Percentiles rank a stretch among this genome's conserved stretches.
phyloP scores from a whole-genome alignment of 176 grass and related monocot genomes.

The Oryza glaberrima region DNA sequence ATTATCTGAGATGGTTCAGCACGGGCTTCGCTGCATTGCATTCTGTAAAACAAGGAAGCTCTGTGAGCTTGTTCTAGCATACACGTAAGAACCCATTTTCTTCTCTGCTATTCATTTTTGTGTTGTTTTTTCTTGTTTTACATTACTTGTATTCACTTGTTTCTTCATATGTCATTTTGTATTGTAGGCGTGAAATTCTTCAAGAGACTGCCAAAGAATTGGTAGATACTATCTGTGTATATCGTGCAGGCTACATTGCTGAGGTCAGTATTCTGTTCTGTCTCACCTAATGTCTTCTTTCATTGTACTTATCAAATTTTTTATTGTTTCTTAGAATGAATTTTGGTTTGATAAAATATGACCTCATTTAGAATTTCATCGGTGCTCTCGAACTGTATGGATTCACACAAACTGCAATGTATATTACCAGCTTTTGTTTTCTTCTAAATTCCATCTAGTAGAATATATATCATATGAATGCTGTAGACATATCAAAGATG shows the following conservation, averaged over 20 bases:
- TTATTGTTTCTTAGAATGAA: background rate
- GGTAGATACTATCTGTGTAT: constrained; percentile 78
- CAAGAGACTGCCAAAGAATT: constrained; percentile 64
- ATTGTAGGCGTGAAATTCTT: constrained; percentile 85
- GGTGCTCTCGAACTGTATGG: constrained; percentile 16
- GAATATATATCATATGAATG: background rate
- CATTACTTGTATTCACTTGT: constrained; percentile 11
- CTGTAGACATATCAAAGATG: background rate
- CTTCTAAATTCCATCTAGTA: background rate
- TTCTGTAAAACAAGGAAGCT: constrained; percentile 95
- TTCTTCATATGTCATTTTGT: constrained; percentile 35
- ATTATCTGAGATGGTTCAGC: constrained; percentile 92
- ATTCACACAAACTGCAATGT: constrained; percentile 1
- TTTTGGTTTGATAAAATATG: constrained; percentile 14
- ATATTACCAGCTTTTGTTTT: constrained; percentile 1
- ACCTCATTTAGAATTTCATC: constrained; percentile 1
- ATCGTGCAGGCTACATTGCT: constrained; percentile 92
- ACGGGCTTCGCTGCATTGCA: constrained; percentile 94
- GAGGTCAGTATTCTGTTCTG: constrained; percentile 57
- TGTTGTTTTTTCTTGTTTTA: constrained; percentile 11
- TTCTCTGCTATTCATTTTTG: constrained; percentile 20
- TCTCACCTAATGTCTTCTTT: background rate
- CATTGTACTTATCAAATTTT: background rate
- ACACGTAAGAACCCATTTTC: constrained; percentile 72
- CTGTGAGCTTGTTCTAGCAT: constrained; percentile 82